phyloP scores from a whole-genome alignment of 2,329 filamentous ascomycete genomes.

The Dactylellina haptotyla region DNA sequence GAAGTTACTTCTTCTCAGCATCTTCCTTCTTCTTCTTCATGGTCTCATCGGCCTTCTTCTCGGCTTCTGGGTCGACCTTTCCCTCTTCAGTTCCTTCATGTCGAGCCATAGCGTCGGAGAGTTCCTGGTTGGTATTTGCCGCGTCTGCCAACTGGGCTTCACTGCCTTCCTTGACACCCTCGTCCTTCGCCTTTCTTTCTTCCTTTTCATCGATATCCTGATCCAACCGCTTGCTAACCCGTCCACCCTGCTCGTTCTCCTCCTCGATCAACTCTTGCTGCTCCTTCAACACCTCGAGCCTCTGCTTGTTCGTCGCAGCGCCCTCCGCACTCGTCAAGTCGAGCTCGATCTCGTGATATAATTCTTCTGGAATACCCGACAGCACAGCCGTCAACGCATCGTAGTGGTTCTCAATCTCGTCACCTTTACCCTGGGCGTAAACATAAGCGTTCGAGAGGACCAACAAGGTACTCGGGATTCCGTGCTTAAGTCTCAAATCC shows the following conservation, averaged over 20 bases:
- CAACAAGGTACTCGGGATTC: constrained; percentile 93
- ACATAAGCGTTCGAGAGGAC: constrained; percentile 98
- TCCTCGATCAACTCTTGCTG: constrained; percentile 98
- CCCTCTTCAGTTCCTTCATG: constrained; percentile 56
- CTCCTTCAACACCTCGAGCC: constrained; percentile 96
- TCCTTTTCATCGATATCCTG: constrained; percentile 97
- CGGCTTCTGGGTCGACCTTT: constrained; percentile 32
- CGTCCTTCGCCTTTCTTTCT: constrained; percentile 61
- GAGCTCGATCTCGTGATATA: constrained; percentile 99
- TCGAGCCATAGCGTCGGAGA: constrained; percentile 55
- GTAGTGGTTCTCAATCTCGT: constrained; percentile 86
- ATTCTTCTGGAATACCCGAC: constrained; percentile 93
- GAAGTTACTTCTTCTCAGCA: constrained; percentile 1
- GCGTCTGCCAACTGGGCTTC: constrained; percentile 21
- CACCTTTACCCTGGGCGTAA: constrained; percentile 87
- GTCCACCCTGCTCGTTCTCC: constrained; percentile 79
- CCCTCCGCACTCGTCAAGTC: constrained; percentile 97
- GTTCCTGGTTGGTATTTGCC: constrained; percentile 51
- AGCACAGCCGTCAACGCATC: constrained; percentile 92
- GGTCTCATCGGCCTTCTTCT: constrained; percentile 32
- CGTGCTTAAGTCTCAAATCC: constrained; percentile 89
- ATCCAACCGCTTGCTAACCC: constrained; percentile 74
- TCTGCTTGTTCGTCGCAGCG: constrained; percentile 97
- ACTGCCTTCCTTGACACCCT: neutral
- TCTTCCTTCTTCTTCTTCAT: constrained; percentile 19